Percentiles rank a stretch among this genome's conserved stretches.
phyloP scores from a whole-genome alignment of 768 basidiomycete genomes.

The Suillus spraguei region DNA sequence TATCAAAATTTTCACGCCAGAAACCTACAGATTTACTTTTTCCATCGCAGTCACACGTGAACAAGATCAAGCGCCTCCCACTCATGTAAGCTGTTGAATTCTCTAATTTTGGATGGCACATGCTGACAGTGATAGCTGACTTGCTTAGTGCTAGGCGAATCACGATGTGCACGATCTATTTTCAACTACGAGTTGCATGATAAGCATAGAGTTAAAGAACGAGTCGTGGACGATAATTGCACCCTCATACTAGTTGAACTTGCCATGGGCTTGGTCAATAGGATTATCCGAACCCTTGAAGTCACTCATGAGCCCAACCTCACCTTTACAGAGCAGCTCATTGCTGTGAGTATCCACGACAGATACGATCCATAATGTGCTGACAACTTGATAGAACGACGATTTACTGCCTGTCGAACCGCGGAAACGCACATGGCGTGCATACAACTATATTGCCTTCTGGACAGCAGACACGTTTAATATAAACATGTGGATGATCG shows the following conservation, averaged over 20 bases:
- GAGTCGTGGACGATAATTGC: neutral
- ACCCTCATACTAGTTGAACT: neutral
- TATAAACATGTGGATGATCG: conserved; percentile 83
- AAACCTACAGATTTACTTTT: too few species aligned
- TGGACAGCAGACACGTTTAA: conserved; percentile 86
- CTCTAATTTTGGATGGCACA: neutral
- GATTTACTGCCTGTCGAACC: conserved; percentile 68
- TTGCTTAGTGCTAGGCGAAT: neutral
- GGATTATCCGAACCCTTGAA: conserved; percentile 42
- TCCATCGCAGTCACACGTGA: conserved; percentile 34
- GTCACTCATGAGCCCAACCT: conserved; percentile 55
- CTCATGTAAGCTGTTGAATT: conserved; percentile 4
- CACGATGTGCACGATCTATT: neutral
- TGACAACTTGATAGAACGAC: conserved; percentile 51
- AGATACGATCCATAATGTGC: conserved; percentile 7
- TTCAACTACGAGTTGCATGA: neutral
- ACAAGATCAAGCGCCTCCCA: conserved; percentile 20
- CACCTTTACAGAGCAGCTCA: conserved; percentile 56
- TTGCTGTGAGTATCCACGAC: conserved; percentile 45
- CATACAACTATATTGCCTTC: conserved; percentile 68
- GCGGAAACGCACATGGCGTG: conserved; percentile 66
- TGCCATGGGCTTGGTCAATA: conserved; percentile 28
- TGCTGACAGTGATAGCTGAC: neutral
- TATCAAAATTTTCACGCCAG: too few species aligned
- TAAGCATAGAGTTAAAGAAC: neutral